phyloP scores from a whole-genome alignment of 1,139 yeast species.

The Yueomyces sp. region DNA sequence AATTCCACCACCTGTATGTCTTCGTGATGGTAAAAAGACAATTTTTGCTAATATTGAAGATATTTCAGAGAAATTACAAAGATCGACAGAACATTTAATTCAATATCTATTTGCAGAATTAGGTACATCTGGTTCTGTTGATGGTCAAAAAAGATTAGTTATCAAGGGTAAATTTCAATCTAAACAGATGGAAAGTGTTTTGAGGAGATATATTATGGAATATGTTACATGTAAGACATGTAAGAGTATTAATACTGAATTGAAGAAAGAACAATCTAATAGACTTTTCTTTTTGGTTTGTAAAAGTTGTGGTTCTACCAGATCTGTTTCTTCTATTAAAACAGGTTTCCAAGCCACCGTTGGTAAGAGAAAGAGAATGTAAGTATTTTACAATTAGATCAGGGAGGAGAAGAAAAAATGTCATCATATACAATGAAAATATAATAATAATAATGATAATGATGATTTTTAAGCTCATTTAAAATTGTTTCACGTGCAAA shows the following conservation, averaged over 20 bases:
- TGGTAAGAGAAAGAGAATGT: conserved; percentile 27
- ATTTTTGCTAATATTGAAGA: conserved; percentile 93
- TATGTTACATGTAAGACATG: conserved; percentile 98
- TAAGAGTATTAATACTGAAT: conserved; percentile 91
- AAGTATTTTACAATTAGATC: conserved; percentile 2
- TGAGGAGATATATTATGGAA: conserved; percentile 92
- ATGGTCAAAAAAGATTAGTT: conserved; percentile 91
- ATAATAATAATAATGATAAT: too few relatives aligned
- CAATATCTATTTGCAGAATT: conserved; percentile 95
- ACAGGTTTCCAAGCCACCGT: conserved; percentile 99
- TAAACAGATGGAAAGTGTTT: conserved; percentile 90
- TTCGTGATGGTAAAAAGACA: conserved; percentile 97
- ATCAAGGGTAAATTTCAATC: conserved; percentile 98
- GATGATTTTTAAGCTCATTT: background rate
- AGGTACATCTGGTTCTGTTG: conserved; percentile 99
- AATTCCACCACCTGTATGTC: conserved; percentile 95
- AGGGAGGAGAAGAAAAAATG: too few relatives aligned
- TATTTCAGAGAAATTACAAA: conserved; percentile 84
- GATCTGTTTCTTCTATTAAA: conserved; percentile 95
- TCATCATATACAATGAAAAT: too few relatives aligned
- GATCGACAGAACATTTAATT: conserved; percentile 94
- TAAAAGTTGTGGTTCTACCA: conserved; percentile 94
- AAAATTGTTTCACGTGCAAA: background rate
- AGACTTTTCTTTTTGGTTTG: conserved; percentile 96
- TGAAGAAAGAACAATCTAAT: conserved; percentile 89